A percentile compares a stretch with the other conserved stretches of the same genome.
phyloP scores from a whole-genome alignment of 371 early-diverging fungal species.

The Dinochytrium kinnereticum region DNA sequence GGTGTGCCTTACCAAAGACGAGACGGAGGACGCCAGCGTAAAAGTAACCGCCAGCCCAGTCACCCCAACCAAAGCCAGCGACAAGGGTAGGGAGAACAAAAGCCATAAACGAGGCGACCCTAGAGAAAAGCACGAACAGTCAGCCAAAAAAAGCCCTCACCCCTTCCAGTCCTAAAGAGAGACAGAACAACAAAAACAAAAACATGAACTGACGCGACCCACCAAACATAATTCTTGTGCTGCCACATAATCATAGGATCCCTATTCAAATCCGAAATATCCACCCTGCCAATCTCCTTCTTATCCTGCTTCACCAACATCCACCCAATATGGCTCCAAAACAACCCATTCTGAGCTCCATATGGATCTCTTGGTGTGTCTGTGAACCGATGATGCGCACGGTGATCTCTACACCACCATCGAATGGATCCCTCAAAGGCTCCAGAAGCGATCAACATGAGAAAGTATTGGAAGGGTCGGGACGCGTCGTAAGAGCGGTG shows the following conservation, averaged over 20 bases:
- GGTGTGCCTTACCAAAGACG: conserved; percentile 51
- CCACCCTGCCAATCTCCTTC: conserved; percentile 75
- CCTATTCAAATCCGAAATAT: conserved; percentile 82
- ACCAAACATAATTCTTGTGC: conserved; percentile 78
- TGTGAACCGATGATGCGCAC: conserved; percentile 92
- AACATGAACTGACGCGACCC: conserved; percentile 12
- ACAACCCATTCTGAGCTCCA: conserved; percentile 81
- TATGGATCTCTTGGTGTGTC: conserved; percentile 93
- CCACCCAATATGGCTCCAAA: conserved; percentile 91
- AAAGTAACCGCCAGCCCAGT: conserved; percentile 89
- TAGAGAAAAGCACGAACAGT: background rate
- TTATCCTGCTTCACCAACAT: conserved; percentile 82
- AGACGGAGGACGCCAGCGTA: conserved; percentile 81
- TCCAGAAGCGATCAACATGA: conserved; percentile 43
- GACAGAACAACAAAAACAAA: background rate
- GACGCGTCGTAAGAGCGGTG: conserved; percentile 57
- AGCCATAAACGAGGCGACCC: conserved; percentile 71
- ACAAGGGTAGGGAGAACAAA: conserved; percentile 80
- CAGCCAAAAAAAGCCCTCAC: no score
- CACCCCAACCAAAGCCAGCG: conserved; percentile 88
- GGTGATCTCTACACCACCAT: conserved; percentile 57
- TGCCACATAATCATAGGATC: conserved; percentile 81
- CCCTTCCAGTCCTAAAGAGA: no score
- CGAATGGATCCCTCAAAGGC: conserved; percentile 49
- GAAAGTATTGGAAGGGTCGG: conserved; percentile 36